Base-by-base conservation (phyloP, 495 filamentous ascomycete genomes). In the Aspergillus bertholletiae region DNA sequence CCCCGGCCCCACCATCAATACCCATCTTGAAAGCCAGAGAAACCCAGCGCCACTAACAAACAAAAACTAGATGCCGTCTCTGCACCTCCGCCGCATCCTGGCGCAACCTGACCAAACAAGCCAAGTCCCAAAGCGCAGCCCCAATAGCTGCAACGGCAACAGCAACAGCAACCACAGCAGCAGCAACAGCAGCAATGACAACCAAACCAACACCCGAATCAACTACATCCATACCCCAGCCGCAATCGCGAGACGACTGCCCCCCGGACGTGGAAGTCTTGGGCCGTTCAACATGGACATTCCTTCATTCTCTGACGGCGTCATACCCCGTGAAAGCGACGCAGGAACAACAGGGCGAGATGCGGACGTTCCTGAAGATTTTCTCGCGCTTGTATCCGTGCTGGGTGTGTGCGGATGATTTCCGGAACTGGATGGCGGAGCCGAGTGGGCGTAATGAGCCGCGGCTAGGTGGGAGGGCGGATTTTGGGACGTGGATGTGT, bases 401-500 rank as follows among this genome's bases (percentile, higher is more conserved):
- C 77, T 95, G 90, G 90, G 80, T 85, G 7, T 98, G 94, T 71
- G 95, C 91, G 35, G 88, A 90, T 57, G 95, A 97, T 63, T 97
- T 98, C 69, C 87, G 84, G 70, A 61, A 54, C 0, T 97, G 92
- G 82, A 88, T 97, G 75, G 77, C 74, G 55, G 81, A 80, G 62
- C 74, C 75, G n/a, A 75, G 76, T 61, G 74, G 73, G 9, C 55
- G 53, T 13, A 88, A 92, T 46, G 80, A 85, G 67, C 84, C 91
- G 51, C 71, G 80, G 63, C 74, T 93, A 27, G 79, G 78, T 9
- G 83, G 82, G 51, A 71, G 88, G 40, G 79, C 81, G 30, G 88
- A 88, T 63, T 91, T 98, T 63, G 94, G 92, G 39, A 79, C 77
- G 60, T 98, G 95, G 95, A 86, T 97, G 79, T 98, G 94, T 64